Conservation (phyloP, 2,329 filamentous ascomycete genomes). For the Botrytis fragariae region DNA sequence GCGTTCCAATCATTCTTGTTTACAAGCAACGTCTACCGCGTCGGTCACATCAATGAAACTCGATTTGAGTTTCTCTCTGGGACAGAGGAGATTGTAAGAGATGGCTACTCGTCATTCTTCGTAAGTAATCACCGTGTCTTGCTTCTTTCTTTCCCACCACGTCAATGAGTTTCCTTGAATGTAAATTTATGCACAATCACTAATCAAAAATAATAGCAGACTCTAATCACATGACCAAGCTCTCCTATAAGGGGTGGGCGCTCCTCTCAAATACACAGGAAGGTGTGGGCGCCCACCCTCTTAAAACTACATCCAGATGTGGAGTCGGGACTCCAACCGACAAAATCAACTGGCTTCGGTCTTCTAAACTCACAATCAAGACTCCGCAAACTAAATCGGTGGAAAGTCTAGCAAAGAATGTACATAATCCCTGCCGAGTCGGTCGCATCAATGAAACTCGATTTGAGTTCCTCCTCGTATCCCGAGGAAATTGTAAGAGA, state of each 20-base stretch:
- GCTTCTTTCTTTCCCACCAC: neutral
- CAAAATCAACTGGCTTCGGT: neutral
- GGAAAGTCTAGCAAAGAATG: rapidly evolving
- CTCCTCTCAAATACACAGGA: neutral
- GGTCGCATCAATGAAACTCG: neutral
- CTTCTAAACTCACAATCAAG: neutral
- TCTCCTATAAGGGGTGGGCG: neutral
- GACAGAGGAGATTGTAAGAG: too few species aligned
- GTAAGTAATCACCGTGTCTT: neutral
- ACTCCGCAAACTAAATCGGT: neutral
- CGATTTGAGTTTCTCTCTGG: neutral
- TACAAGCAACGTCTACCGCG: neutral
- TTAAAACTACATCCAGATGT: neutral
- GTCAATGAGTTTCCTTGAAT: rapidly evolving
- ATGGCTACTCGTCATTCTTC: neutral
- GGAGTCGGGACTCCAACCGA: neutral
- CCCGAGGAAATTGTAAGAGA: neutral
- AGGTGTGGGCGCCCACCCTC: neutral
- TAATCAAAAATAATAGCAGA: neutral
- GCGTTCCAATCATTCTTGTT: neutral
- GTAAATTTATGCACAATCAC: neutral
- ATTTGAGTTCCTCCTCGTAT: neutral
- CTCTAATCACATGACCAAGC: neutral
- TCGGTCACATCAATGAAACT: too few species aligned
- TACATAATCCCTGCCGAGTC: neutral